Conservation (phyloP, 805 yeast genomes). For the Candida xiaguanensis region DNA sequence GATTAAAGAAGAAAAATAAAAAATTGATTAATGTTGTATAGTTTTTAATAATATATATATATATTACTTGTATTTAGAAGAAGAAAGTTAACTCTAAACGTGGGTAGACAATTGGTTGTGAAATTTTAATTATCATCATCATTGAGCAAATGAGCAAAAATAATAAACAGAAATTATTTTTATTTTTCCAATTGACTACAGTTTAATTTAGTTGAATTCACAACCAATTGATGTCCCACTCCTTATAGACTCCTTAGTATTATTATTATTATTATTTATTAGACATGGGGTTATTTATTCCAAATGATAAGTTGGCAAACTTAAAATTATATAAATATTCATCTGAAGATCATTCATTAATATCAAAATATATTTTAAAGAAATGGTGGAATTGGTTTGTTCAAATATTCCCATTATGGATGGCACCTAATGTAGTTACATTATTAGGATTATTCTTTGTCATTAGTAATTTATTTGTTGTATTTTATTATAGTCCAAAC, state of each 20-base stretch:
- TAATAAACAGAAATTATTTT: too few relatives aligned
- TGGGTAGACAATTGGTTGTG: too few relatives aligned
- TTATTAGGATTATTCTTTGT: constrained; percentile 74
- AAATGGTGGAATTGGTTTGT: constrained; percentile 80
- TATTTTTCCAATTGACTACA: background rate
- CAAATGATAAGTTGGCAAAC: constrained; percentile 47
- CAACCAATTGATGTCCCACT: background rate
- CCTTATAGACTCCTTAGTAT: background rate
- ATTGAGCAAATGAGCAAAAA: too few relatives aligned
- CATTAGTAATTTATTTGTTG: constrained; percentile 56
- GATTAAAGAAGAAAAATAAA: constrained; percentile 48
- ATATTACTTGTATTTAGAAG: background rate
- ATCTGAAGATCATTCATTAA: constrained; percentile 76
- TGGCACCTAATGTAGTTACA: constrained; percentile 94
- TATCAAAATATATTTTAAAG: constrained; percentile 71
- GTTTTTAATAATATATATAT: background rate
- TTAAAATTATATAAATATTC: constrained; percentile 61
- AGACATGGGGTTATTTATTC: constrained; percentile 64
- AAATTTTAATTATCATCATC: too few relatives aligned
- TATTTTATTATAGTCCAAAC: constrained; percentile 70
- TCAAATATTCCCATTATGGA: constrained; percentile 69
- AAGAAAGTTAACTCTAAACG: too few relatives aligned
- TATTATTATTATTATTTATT: background rate
- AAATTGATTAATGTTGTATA: too few relatives aligned
- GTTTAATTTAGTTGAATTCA: background rate